Conservation (phyloP, 2,329 filamentous ascomycete genomes). For the Mycosphaerella sp. region DNA sequence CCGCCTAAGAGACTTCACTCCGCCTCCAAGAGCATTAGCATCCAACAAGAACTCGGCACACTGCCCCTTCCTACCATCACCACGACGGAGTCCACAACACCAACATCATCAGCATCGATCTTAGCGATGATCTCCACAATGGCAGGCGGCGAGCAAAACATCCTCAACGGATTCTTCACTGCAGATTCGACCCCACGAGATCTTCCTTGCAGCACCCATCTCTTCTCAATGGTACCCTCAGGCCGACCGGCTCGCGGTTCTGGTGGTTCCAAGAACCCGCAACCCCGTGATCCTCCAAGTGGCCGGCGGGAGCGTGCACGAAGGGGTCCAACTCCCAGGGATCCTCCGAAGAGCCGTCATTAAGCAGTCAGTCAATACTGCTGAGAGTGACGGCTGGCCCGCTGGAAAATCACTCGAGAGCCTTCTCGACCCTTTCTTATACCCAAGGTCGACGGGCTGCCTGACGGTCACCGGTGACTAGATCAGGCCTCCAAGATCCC, state of each 20-base stretch:
- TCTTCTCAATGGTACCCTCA: not conserved
- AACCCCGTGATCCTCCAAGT: not conserved
- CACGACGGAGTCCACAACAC: not conserved
- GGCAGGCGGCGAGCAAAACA: not conserved
- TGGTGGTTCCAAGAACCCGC: not conserved
- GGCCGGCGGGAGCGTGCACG: too few relatives aligned
- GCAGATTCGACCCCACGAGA: slow-evolving; percentile 1
- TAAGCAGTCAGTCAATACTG: not conserved
- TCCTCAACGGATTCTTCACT: not conserved
- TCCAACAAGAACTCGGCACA: not conserved
- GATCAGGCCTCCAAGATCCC: not conserved
- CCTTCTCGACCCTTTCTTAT: not conserved
- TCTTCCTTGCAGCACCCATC: slow-evolving; percentile 1
- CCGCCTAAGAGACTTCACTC: not conserved
- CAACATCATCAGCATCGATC: not conserved
- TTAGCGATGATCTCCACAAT: not conserved
- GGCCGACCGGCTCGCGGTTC: not conserved
- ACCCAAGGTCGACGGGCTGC: not conserved
- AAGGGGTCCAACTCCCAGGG: not conserved
- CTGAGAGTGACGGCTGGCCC: slow-evolving; percentile 8
- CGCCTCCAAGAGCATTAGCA: not conserved
- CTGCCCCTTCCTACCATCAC: not conserved
- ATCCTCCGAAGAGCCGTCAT: slow-evolving; percentile 5
- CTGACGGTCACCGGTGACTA: not conserved
- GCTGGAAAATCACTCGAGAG: slow-evolving; percentile 4